Base-by-base conservation (phyloP, 768 basidiomycete species). In the Cystofilobasidium ferigula region DNA sequence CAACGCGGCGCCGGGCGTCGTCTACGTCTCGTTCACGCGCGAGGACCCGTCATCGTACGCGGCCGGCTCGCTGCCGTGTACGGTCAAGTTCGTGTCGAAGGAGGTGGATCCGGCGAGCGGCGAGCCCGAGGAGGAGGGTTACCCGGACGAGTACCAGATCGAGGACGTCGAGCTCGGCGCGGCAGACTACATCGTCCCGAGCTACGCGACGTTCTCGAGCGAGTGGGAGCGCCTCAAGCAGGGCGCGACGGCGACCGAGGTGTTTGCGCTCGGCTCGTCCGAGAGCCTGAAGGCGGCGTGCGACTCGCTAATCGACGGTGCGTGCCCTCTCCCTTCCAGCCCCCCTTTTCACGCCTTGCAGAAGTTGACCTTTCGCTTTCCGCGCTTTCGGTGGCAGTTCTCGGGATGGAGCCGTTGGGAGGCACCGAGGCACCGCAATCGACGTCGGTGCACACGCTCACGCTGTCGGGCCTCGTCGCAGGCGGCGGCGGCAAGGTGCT, bases 401-500 rank as follows among this genome's bases (percentile, higher is more conserved):
- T 98, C 69, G 87, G 89, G 74, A 98, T 99, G 94, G 91, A 97
- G 73, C 83, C 95, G 8, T 79, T 99, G 22, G 94, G 94, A 69
- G 95, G 95, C 16, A 86, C 87, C 5, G 89, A 97, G 75, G 75
- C 77, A 10, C 90, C 94, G 0, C 79, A 84, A 24, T 88, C 88
- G 32, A 80, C 85, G 12, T 86, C 91, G 4, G 87, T 97, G 57
- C 95, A 99, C 77, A 94, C 93, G 34, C 81, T 99, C 62, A 93
- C 94, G 73, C 76, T 99, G 48, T 89, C 92, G 20, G 95, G 95
- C 51, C 73, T 98, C 69, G 87, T 95, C 22, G 81, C 82, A 30
- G 93, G 94, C 36, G 92, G 92, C 28, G 91, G 89, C 30, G 93
- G 92, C n/a, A 97, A 97, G 79, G 88, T 95, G 36, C 82, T 99